Conservation (phyloP, 495 filamentous ascomycete genomes). For the Neurospora sp. region DNA sequence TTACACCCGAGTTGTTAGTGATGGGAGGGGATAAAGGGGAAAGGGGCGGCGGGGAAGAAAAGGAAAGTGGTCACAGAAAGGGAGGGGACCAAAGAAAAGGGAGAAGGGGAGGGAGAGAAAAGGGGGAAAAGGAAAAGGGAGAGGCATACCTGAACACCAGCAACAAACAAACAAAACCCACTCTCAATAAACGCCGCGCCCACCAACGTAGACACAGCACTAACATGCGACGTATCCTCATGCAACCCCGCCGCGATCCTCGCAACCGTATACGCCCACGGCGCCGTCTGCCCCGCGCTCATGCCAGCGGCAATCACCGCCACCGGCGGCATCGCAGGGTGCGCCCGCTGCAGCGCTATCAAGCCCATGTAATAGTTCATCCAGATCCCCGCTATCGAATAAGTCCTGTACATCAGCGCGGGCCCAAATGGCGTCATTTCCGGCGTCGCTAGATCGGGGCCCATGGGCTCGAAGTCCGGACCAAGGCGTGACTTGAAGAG, state of each 20-base stretch:
- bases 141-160: slow-evolving; percentile 50
- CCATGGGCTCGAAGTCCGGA: slow-evolving; percentile 66
- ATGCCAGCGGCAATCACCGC: slow-evolving; percentile 75
- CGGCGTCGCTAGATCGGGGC: slow-evolving; percentile 56
- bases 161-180: slow-evolving; percentile 73
- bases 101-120: neutral
- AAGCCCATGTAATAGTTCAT: slow-evolving; percentile 72
- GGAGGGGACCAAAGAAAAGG: no score
- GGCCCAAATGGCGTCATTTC: slow-evolving; percentile 62
- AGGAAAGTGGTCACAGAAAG: no score
- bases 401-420: slow-evolving; percentile 73
- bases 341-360: slow-evolving; percentile 65
- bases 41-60: no score
- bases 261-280: slow-evolving; percentile 64
- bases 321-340: slow-evolving; percentile 86
- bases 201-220: slow-evolving; percentile 64
- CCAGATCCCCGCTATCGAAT: slow-evolving; percentile 77
- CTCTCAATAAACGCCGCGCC: slow-evolving; percentile 74
- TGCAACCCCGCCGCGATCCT: slow-evolving; percentile 71
- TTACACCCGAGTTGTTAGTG: no score
- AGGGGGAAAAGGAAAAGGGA: no score
- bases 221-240: slow-evolving; percentile 47
- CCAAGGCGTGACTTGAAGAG: slow-evolving; percentile 57
- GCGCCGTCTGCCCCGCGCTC: slow-evolving; percentile 55
- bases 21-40: no score